Evolutionary conservation across 139 green algal species (phyloP), one percentile per base, ranked within the genome.

Genomic region (Zygnema circumcarinatum): DNA sequence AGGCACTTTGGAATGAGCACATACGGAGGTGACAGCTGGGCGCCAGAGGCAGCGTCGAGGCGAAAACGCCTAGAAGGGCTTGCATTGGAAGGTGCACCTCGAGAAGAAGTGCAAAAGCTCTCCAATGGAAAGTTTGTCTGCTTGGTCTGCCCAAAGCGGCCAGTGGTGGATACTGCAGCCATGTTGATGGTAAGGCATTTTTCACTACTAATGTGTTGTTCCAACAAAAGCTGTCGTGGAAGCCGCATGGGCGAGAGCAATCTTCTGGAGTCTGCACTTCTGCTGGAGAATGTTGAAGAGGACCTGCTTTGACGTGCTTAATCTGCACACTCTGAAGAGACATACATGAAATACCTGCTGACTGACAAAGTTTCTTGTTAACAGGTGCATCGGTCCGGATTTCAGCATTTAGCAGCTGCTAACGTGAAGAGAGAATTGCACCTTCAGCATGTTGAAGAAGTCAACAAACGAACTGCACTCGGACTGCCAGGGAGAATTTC

Each of bases 21-120:
- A 41, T 78, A 78, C 16, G 69, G 69, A 22, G 69, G 69, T 25
- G 69, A 78, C 69, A 78, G 69, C 69, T 78, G 69, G 69, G 35
- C 16, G 7, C 69, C 69, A 22, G 69, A 78, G 16, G 36, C 36
- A 39, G 7, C 3, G 16, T 41, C 16, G 11, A 78, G 69, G 69
- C 3, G 16, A 39, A 78, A 16, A 41, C 69, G 69, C 7, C 11
- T 52, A 16, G 69, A 78, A 41, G 69, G 16, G 69, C 69, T 78
- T 11, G 35, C 36, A 39, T 41, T 78, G 35, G 36, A 41, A 11
- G 35, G 36, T 22, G 16, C 16, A 22, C 69, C 69, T 11, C 35
- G 3, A 25, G 16, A 41, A 39, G 69, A 78, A 41, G 69, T 16
- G 35, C 3, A 52, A 78, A 78, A 52, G 16, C 35, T 41, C 7